These are phyloP conservation scores for Ceriops decandra DNA, from an alignment of 345 rosid genomes.

Conservation along the genomic window DNA sequence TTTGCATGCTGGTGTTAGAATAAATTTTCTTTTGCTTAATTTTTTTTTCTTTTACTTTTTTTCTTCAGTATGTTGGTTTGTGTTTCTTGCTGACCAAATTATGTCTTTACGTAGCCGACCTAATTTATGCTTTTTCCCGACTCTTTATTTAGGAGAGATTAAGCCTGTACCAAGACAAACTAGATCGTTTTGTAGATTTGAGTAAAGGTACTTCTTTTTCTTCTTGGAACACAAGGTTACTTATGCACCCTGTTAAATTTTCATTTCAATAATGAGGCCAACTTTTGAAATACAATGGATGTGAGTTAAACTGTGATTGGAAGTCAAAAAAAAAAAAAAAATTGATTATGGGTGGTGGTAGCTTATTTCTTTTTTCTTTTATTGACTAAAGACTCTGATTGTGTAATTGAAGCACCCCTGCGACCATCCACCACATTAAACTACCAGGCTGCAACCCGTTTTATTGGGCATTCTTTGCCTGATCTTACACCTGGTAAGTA, in stretches of 20 bases:
- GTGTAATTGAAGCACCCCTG: conserved; percentile 53
- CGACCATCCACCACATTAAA: conserved; percentile 74
- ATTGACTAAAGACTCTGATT: conserved; percentile 13
- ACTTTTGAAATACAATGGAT: background rate
- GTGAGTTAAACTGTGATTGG: background rate
- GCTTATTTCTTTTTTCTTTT: background rate
- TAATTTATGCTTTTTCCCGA: background rate
- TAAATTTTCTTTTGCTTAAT: background rate
- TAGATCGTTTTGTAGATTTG: conserved; percentile 47
- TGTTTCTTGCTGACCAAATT: background rate
- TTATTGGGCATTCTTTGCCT: conserved; percentile 86
- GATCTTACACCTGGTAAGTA: conserved; percentile 71
- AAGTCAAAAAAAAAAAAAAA: background rate
- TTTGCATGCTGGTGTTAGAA: too few relatives aligned
- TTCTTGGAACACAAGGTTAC: background rate
- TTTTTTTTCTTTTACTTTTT: background rate
- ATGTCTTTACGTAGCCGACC: background rate
- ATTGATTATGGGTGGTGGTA: background rate
- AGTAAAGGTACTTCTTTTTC: conserved; percentile 56
- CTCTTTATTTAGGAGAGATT: conserved; percentile 61
- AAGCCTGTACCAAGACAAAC: conserved; percentile 62
- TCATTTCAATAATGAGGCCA: background rate
- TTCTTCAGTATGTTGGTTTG: background rate
- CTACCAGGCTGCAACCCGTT: conserved; percentile 77
- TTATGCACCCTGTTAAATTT: too few relatives aligned